A percentile compares a stretch with the other conserved stretches of the same genome.
phyloP scores from a whole-genome alignment of 2,329 filamentous ascomycete species.

The Parastagonospora avenae region DNA sequence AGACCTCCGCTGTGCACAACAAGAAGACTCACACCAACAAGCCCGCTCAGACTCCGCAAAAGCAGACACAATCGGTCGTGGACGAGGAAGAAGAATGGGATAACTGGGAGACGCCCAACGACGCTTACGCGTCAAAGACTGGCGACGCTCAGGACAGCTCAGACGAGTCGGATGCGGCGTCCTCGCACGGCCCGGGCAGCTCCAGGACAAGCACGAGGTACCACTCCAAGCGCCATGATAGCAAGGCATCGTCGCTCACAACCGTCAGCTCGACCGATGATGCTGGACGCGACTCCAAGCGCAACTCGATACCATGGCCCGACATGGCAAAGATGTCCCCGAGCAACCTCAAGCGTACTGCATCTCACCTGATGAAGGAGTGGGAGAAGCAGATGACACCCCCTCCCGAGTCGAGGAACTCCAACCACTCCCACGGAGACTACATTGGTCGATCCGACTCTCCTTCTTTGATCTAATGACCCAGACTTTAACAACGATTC shows the following conservation, averaged over 20 bases:
- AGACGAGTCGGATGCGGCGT: conserved; percentile 56
- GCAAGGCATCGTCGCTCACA: conserved; percentile 44
- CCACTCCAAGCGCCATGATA: conserved; percentile 46
- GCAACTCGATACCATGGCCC: conserved; percentile 64
- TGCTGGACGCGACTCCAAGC: conserved; percentile 33
- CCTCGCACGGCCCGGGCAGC: conserved; percentile 53
- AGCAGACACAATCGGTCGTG: conserved; percentile 39
- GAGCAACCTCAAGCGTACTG: conserved; percentile 78
- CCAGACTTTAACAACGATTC: conserved; percentile 20
- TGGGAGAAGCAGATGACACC: conserved; percentile 81
- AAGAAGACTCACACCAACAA: conserved; percentile 49
- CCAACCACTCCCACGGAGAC: conserved; percentile 40
- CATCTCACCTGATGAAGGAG: conserved; percentile 85
- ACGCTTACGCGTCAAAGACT: conserved; percentile 38
- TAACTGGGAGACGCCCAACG: conserved; percentile 59
- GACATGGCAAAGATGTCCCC: conserved; percentile 74
- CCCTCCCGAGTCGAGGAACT: conserved; percentile 39
- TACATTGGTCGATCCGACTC: conserved; percentile 41
- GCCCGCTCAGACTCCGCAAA: conserved; percentile 45
- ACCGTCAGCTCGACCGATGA: conserved; percentile 37
- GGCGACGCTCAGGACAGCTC: conserved; percentile 50
- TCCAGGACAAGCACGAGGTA: conserved; percentile 62
- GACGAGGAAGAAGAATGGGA: conserved; percentile 61
- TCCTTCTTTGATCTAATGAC: conserved; percentile 29
- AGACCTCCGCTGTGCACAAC: conserved; percentile 34